A percentile compares a stretch with the other conserved stretches of the same genome.
These are phyloP conservation scores for Plasmodium blacklocki DNA, from an alignment of 169 alveolate genomes.

Conservation along the genomic window DNA sequence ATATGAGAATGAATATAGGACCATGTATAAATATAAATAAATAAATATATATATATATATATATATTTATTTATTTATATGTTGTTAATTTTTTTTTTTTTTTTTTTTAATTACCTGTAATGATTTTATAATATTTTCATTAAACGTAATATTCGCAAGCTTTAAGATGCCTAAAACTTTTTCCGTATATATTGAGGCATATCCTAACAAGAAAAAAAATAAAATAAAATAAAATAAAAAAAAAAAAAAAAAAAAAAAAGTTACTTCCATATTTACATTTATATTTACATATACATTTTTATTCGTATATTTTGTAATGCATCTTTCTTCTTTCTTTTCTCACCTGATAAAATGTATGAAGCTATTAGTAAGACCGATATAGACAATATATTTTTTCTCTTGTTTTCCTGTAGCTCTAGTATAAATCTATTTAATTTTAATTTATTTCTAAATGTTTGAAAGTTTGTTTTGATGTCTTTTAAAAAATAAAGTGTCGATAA, in stretches of 20 bases:
- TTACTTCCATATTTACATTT: not conserved
- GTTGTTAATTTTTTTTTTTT: not conserved
- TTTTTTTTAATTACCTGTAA: conserved; percentile 41
- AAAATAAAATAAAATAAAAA: not conserved
- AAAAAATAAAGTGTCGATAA: conserved; percentile 32
- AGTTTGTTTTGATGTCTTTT: conserved; percentile 30
- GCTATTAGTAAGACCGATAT: conserved; percentile 46
- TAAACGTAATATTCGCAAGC: not conserved
- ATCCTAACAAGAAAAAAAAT: conserved; percentile 37
- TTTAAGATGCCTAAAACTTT: conserved; percentile 14
- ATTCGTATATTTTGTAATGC: not conserved
- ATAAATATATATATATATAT: not conserved
- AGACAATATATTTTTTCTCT: conserved; percentile 50
- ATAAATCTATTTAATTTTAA: conserved; percentile 28
- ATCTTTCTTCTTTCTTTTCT: not conserved
- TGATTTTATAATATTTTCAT: conserved; percentile 44
- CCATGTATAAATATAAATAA: not conserved
- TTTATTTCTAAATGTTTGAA: conserved; percentile 27
- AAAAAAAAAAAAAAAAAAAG: not conserved
- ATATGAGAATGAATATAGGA: not conserved
- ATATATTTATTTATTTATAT: not conserved
- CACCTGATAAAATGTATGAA: conserved; percentile 66
- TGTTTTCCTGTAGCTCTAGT: conserved; percentile 25
- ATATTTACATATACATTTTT: not conserved
- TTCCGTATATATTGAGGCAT: conserved; percentile 56